Evolutionary conservation across 1,139 yeast genomes (phyloP).

Genomic region (Pichia sp.): DNA sequence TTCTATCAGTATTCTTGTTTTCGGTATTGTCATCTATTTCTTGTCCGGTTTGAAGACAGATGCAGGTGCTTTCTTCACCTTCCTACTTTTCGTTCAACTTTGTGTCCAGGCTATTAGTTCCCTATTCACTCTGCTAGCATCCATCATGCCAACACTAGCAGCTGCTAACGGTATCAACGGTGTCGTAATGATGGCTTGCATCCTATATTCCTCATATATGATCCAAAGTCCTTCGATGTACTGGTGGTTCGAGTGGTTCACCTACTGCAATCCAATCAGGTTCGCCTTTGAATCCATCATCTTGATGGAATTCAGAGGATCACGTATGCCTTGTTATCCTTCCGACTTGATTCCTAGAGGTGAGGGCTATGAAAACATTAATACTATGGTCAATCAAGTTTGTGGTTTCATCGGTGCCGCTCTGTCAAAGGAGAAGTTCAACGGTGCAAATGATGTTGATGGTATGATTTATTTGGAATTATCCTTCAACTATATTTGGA

Average conservation of each 20-base stretch:
- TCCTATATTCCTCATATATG: constrained; percentile 51
- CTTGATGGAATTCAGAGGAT: constrained; percentile 50
- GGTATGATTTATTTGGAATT: constrained; percentile 41
- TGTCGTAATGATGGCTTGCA: constrained; percentile 40
- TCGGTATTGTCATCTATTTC: constrained; percentile 38
- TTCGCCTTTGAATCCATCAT: constrained; percentile 55
- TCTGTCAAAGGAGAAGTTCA: constrained; percentile 20
- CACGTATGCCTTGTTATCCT: constrained; percentile 46
- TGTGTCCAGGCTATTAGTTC: constrained; percentile 37
- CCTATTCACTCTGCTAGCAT: constrained; percentile 46
- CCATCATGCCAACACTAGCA: constrained; percentile 41
- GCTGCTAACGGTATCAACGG: constrained; percentile 53
- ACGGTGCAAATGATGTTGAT: constrained; percentile 43
- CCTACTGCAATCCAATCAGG: constrained; percentile 50
- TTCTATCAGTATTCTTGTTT: constrained; percentile 32
- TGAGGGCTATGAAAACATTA: constrained; percentile 39
- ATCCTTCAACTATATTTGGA: constrained; percentile 37
- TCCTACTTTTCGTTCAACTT: constrained; percentile 40
- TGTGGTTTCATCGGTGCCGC: constrained; percentile 51
- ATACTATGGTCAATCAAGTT: constrained; percentile 37
- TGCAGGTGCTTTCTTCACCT: constrained; percentile 42
- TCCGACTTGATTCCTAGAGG: constrained; percentile 45
- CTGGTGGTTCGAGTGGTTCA: constrained; percentile 61
- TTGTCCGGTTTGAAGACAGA: constrained; percentile 39
- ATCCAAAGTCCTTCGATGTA: constrained; percentile 56